Evolutionary conservation across 73 alveolate genomes (phyloP).

Genomic region (Effrenium voratum): DNA sequence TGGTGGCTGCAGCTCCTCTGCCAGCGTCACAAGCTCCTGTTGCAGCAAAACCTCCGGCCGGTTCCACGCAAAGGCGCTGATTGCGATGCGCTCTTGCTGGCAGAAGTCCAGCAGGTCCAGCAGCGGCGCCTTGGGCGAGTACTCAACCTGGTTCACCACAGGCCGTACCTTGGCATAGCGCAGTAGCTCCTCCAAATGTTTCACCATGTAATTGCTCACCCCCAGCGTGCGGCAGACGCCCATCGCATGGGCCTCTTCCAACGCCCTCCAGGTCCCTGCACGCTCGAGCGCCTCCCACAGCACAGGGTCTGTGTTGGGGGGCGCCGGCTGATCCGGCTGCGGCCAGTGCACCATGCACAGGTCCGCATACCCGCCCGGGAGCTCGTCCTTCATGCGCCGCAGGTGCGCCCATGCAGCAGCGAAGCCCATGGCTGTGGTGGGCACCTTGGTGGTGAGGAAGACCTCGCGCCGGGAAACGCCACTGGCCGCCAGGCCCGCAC

Average conservation of each 20-base stretch:
- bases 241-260: conserved; percentile 32
- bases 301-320: not conserved
- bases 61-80: not conserved
- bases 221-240: conserved; percentile 52
- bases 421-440: conserved; percentile 1
- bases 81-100: not conserved
- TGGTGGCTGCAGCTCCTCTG: too few relatives aligned
- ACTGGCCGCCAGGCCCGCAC: not conserved
- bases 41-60: not conserved
- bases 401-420: not conserved
- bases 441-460: conserved; percentile 11
- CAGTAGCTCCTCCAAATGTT: conserved; percentile 46
- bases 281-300: conserved; percentile 23
- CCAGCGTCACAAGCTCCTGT: not conserved
- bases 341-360: not conserved
- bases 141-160: conserved; percentile 41
- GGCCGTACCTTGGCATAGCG: conserved; percentile 6
- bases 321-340: not conserved
- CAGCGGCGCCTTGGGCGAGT: not conserved
- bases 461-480: not conserved
- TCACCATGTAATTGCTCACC: conserved; percentile 44
- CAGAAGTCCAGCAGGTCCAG: conserved; percentile 11
- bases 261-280: conserved; percentile 43
- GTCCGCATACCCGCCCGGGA: not conserved
- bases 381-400: not conserved